Conservation (phyloP, 2,329 filamentous ascomycete species). For the Furcasterigmium sp. region DNA sequence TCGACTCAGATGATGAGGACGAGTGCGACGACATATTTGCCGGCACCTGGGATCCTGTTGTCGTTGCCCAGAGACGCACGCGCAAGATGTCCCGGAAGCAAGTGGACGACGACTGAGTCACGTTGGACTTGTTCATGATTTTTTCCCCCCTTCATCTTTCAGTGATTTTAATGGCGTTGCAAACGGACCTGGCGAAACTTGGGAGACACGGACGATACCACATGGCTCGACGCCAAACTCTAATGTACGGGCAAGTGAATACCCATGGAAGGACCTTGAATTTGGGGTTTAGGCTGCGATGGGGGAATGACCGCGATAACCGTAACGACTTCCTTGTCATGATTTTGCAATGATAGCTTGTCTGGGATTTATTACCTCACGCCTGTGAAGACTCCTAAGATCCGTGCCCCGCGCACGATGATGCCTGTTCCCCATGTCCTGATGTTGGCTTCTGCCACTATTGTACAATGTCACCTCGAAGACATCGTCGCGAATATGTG, state of each 20-base stretch:
- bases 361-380: no score
- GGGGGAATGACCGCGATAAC: neutral
- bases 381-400: no score
- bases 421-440: neutral
- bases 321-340: neutral
- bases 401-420: no score
- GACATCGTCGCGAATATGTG: neutral
- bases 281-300: neutral
- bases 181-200: no score
- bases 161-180: neutral
- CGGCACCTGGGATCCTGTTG: conserved; percentile 54
- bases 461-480: neutral
- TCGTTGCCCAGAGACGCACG: conserved; percentile 40
- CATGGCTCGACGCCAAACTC: neutral
- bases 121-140: neutral
- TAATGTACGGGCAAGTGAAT: neutral
- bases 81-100: conserved; percentile 22
- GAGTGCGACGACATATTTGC: conserved; percentile 63
- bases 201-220: neutral
- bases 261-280: neutral
- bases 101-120: neutral
- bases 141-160: neutral
- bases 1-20: conserved; percentile 61
- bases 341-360: neutral
- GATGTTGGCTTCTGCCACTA: neutral